Evolutionary conservation across 2,329 filamentous ascomycete genomes (phyloP).

Genomic region (Monilinia laxa): DNA sequence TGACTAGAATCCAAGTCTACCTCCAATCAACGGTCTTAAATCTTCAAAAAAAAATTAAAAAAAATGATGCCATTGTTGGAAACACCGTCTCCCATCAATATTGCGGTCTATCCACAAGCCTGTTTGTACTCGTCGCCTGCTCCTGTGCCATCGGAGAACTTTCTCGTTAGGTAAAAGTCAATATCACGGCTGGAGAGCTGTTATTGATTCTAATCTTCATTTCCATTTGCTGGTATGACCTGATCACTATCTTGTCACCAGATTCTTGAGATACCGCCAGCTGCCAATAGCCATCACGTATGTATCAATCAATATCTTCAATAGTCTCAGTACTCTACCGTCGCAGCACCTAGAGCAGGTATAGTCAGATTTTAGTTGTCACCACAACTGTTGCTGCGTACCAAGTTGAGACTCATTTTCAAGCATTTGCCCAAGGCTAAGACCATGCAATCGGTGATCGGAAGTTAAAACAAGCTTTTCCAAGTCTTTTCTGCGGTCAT

Average conservation of each 20-base stretch:
- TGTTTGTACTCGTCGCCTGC: slow-evolving; percentile 13
- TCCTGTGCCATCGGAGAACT: not conserved
- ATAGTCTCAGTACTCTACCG: not conserved
- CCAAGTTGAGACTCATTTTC: not conserved
- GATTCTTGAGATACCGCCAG: not conserved
- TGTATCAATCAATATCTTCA: not conserved
- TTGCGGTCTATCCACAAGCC: not conserved
- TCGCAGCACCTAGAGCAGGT: not conserved
- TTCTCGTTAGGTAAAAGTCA: not conserved
- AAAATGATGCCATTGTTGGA: not conserved
- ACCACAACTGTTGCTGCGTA: not conserved
- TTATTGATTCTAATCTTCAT: not conserved
- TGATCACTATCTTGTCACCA: slow-evolving; percentile 1
- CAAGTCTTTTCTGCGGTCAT: slow-evolving; percentile 1
- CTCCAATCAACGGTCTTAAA: not conserved
- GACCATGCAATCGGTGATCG: not conserved
- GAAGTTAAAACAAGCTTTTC: slow-evolving; percentile 14
- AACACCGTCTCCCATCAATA: not conserved
- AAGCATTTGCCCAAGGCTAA: not conserved
- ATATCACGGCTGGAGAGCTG: not conserved
- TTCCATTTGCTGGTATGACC: not conserved
- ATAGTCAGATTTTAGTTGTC: slow-evolving; percentile 1
- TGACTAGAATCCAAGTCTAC: not conserved
- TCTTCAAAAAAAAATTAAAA: not conserved
- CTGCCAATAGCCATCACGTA: not conserved